Evolutionary conservation across 495 filamentous ascomycete species (phyloP).

Genomic region (Penicillium parvum): DNA sequence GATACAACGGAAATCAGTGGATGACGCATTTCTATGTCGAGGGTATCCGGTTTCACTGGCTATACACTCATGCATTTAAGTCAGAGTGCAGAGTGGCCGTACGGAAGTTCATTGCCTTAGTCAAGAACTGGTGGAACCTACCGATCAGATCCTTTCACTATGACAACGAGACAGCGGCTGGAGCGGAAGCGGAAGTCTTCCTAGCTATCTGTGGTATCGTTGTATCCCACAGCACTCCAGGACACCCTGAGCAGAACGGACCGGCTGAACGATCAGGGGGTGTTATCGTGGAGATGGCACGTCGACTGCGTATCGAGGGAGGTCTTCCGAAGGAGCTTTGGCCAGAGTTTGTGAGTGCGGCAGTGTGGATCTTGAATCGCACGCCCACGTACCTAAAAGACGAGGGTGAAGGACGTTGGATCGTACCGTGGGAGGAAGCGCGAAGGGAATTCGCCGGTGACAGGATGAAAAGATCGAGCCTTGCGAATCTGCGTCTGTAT

Average conservation of each 20-base stretch:
- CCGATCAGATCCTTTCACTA: conserved; percentile 1
- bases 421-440: conserved; percentile 3
- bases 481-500: conserved; percentile 5
- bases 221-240: neutral
- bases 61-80: neutral
- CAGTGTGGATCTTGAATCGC: conserved; percentile 6
- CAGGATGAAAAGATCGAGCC: neutral
- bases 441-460: neutral
- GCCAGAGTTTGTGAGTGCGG: neutral
- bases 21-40: conserved; percentile 8
- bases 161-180: conserved; percentile 2
- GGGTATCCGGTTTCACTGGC: conserved; percentile 5
- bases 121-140: neutral
- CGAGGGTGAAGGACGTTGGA: neutral
- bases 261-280: conserved; percentile 5
- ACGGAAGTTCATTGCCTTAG: neutral
- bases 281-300: conserved; percentile 1
- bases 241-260: conserved; percentile 5
- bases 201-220: neutral
- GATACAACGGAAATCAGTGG: neutral
- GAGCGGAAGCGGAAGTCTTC: neutral
- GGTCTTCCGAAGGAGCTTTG: conserved; percentile 9
- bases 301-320: neutral
- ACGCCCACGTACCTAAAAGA: conserved; percentile 1
- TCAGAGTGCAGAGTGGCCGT: neutral